Conservation (phyloP, 345 rosid species). For the Eucalyptus grandis region DNA sequence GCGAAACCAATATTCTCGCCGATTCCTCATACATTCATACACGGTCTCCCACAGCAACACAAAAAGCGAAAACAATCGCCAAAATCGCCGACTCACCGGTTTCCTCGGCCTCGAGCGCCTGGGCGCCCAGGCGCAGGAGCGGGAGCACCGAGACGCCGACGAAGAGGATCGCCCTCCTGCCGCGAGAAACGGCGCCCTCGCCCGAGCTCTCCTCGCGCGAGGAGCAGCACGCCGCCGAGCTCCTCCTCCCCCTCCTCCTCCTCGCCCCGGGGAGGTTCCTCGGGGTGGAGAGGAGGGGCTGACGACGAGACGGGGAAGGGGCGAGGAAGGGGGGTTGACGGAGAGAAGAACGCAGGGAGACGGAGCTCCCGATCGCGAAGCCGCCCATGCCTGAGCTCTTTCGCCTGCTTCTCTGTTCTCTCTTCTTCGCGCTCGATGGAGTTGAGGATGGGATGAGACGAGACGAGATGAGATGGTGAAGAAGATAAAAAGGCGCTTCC, state of each 20-base stretch:
- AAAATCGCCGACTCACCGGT: constrained; percentile 6
- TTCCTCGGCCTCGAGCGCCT: constrained; percentile 18
- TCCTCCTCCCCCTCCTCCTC: constrained; percentile 12
- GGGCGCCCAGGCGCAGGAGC: constrained; percentile 35
- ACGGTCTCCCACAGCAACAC: not conserved
- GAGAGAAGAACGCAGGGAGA: constrained; percentile 9
- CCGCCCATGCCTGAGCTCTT: constrained; percentile 16
- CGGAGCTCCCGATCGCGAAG: constrained; percentile 34
- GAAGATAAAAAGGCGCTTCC: not conserved
- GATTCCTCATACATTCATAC: not conserved
- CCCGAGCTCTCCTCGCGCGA: constrained; percentile 10
- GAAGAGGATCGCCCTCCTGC: constrained; percentile 44
- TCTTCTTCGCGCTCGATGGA: not conserved
- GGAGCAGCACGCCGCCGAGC: constrained; percentile 7
- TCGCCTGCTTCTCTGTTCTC: not conserved
- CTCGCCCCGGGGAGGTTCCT: constrained; percentile 17
- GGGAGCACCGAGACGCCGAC: constrained; percentile 71
- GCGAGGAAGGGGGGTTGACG: not conserved
- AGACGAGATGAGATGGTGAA: not conserved
- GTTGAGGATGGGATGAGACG: not conserved
- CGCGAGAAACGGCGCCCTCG: constrained; percentile 5
- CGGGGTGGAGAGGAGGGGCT: constrained; percentile 7
- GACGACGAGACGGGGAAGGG: constrained; percentile 5
- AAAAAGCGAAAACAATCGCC: not conserved
- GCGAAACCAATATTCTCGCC: not conserved